Base-by-base conservation (phyloP, 805 yeast genomes). In the Jamesozyma gamospora region DNA sequence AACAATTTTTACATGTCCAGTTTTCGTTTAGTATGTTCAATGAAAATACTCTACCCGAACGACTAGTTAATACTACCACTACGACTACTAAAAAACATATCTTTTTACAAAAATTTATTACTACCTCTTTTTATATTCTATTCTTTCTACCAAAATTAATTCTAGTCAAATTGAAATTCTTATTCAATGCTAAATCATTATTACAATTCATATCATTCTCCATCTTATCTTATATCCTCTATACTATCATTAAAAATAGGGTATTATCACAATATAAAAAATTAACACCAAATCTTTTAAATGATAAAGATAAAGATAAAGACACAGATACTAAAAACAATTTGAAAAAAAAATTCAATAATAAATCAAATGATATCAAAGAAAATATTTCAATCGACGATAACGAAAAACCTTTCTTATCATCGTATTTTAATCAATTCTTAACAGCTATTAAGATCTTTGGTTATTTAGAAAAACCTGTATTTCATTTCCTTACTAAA, bases 401-500 rank as follows among this genome's bases (percentile, higher is more conserved):
- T 4, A 46, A 45, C n/a, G 39, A 40, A 29, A 45, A 41, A 6
- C 40, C 38, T 7, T 41, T 48, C 14, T 62, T 74, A 34, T 63
- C 81, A 1, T 79, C 83, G 35, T 88, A 86, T 53, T 64, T 90
- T 38, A 96, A 90, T 57, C 94, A 88, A 56, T 90, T 90, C 51
- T 63, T 90, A 34, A 74, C 84, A 37, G 97, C 96, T 3, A 84
- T 92, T 47, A 87, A 86, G 60, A 82, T 92, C 6, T 92, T 90
- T 65, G 97, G 97, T 2, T 90, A 90, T 58, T 67, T 90, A 36
- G 97, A 90, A 48, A 72, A 80, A 44, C 82, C 84, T 2, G 96
- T 90, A 1, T 88, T 90, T 59, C 94, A 88, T 55, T 97, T 88
- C 52, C 70, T 90, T 50, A 88, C 97, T 3, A 80, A 83, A 54